Evolutionary conservation across 1,284 basidiomycete genomes (phyloP), one percentile per base, ranked within the genome.

Genomic region (Cryptococcus sp.): DNA sequence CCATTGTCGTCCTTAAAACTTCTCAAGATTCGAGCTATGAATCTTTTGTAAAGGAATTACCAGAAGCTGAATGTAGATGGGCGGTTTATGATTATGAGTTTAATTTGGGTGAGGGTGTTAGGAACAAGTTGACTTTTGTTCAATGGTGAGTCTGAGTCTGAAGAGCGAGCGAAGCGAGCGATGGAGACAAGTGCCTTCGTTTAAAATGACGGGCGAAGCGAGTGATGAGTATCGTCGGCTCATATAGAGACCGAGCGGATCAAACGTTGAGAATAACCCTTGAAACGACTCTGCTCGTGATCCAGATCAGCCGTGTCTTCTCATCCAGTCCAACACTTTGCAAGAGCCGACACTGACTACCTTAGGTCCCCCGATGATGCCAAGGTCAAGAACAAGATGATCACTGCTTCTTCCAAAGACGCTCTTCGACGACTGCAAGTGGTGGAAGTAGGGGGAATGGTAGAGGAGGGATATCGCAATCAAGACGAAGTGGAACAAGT

Each of bases 61-160:
- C 93, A 1, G 83, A 85, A 71, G 64, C 67, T 23, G 84, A 90
- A 68, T 91, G 88, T 74, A 81, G 88, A 77, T 98, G 88, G 85
- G 94, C 88, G 35, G 84, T 98, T 47, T 97, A 93, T 77, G 94
- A 98, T 78, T 88, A 95, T 61, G 86, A 90, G 72, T 98, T 82
- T 72, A 84, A 89, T 79, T 83, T 83, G 75, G 90, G 81, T 50
- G 82, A 80, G 60, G 89, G 89, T 58, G 87, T 84, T 79, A 83
- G 94, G 76, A 95, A 89, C 83, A 98, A 97, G 83, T 83, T 98
- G 65, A 80, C 81, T 68, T 97, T 98, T 76, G 76, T 85, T 78
- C 84, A 86, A 57, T 98, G 95, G 84, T 84, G 63, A 70, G 81
- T 79, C 14, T 4, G 32, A 10, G 5, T 13, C 30, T 38, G 3